Percentiles rank a stretch among this genome's conserved stretches.
phyloP scores from a whole-genome alignment of 257 asterid species.

The Przewalskia tangutica region DNA sequence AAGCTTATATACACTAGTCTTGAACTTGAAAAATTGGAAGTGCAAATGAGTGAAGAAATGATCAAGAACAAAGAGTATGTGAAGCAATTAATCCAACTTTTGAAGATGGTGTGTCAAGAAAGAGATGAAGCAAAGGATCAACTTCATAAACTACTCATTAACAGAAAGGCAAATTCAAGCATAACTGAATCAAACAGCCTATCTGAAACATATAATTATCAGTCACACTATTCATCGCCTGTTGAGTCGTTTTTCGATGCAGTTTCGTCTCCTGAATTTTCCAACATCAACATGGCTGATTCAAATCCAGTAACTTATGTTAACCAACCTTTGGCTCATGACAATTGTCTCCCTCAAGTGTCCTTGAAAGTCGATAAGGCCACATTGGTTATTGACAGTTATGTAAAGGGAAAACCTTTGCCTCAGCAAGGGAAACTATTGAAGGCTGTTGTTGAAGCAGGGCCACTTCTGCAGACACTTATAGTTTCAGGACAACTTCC shows the following conservation, averaged over 20 bases:
- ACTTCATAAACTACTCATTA: slow-evolving; percentile 31
- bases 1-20: slow-evolving; percentile 42
- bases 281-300: background rate
- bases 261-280: slow-evolving; percentile 13
- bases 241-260: background rate
- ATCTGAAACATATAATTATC: slow-evolving; percentile 44
- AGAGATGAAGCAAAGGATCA: slow-evolving; percentile 50
- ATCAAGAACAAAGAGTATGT: slow-evolving; percentile 33
- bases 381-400: slow-evolving; percentile 1
- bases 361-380: background rate
- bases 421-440: slow-evolving; percentile 48
- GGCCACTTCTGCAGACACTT: slow-evolving; percentile 62
- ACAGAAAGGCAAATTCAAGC: background rate
- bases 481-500: slow-evolving; percentile 85
- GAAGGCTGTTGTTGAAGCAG: slow-evolving; percentile 54
- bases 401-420: slow-evolving; percentile 2
- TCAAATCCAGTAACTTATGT: background rate
- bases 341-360: background rate
- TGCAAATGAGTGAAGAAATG: slow-evolving; percentile 36
- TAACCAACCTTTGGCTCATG: slow-evolving; percentile 2
- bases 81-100: slow-evolving; percentile 29
- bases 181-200: slow-evolving; percentile 38
- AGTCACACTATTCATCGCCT: slow-evolving; percentile 2
- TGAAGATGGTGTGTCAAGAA: slow-evolving; percentile 32
- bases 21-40: slow-evolving; percentile 39